Base-by-base conservation (phyloP, 2,329 filamentous ascomycete genomes). In the Pochonia chlamydosporia region DNA sequence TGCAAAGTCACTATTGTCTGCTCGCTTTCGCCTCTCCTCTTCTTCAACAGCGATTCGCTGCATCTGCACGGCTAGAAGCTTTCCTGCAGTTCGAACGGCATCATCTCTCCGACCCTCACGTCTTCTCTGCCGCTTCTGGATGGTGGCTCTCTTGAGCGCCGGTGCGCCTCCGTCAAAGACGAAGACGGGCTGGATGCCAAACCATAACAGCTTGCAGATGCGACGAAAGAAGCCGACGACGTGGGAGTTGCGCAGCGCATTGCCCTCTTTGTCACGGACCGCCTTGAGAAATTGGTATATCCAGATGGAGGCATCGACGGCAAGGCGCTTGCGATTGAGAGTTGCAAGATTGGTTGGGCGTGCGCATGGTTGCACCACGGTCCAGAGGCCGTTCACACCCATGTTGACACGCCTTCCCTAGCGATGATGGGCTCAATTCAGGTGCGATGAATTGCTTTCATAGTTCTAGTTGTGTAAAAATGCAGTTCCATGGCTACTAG, bases 211-310 rank as follows among this genome's bases (percentile, higher is more conserved):
- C 65, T 99, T 99, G 78, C 93, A 99, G 64, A 99, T 96, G 51
- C 93, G 84, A 44, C 93, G 88, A 70, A 99, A 99, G 79, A 99
- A 99, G 33, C 95, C 93, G 37, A 99, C 89, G 30, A 99, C 82
- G 62, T 99, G 93, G 25, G 89, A 92, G 71, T 96, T 99, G 54
- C 91, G 89, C 44, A 99, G 76, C 1, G 93, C 93, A 62, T 99
- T 96, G 46, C 93, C 93, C 68, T 99, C 93, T 62, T 97, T 96
- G 70, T 99, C 93, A 59, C 93, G 91, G 10, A 99, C 93, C 9
- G 95, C 93, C 72, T 99, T 99, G 59, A 99, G 82, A 62, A 99
- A 99, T 63, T 99, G 93, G 75, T 99, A 99, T 59, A 99, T 97
- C 93, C 93, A 99, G 64, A 99, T 99, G 11, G 91, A 96, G 49